A percentile compares a stretch with the other conserved stretches of the same genome.
These are phyloP conservation scores for Tilletia horrida DNA, from an alignment of 1,284 basidiomycete genomes.

Conservation along the genomic window DNA sequence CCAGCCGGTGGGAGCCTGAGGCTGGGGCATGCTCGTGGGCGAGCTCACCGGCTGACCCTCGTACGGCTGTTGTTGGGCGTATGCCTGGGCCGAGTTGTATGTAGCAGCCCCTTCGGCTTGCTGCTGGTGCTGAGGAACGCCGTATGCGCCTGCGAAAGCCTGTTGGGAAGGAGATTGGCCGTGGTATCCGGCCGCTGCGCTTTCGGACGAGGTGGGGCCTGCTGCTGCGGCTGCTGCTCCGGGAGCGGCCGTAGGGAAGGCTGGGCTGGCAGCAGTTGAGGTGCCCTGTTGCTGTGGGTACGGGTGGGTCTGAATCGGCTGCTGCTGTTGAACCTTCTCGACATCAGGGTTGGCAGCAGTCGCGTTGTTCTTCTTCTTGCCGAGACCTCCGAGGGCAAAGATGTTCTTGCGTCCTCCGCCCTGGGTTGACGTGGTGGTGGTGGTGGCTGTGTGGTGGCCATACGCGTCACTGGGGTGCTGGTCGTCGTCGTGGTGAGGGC, in stretches of 20 bases:
- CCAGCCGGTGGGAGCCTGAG: neutral
- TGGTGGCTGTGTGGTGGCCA: neutral
- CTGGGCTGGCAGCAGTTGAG: neutral
- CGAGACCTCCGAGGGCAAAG: slow-evolving; percentile 2
- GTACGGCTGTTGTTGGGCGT: slow-evolving; percentile 1
- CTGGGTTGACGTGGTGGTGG: neutral
- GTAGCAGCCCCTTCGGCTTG: neutral
- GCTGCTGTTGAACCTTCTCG: neutral
- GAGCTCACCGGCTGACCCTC: neutral
- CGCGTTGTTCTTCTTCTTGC: slow-evolving; percentile 11
- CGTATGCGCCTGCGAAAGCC: slow-evolving; percentile 10
- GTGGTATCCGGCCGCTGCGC: slow-evolving; percentile 1
- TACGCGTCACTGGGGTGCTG: neutral
- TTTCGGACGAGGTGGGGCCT: neutral
- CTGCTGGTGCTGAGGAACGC: neutral
- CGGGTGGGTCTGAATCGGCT: neutral
- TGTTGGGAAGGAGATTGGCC: slow-evolving; percentile 3
- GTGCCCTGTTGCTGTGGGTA: neutral
- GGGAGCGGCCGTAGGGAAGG: neutral
- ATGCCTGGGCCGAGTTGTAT: slow-evolving; percentile 6
- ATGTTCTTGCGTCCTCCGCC: neutral
- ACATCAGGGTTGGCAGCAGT: slow-evolving; percentile 4
- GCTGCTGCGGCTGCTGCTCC: neutral
- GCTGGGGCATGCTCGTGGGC: slow-evolving; percentile 1
- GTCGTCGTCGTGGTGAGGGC: neutral